A percentile compares a stretch with the other conserved stretches of the same genome.
phyloP scores from a whole-genome alignment of 2,329 filamentous ascomycete species.

The Fusarium kyushuense region DNA sequence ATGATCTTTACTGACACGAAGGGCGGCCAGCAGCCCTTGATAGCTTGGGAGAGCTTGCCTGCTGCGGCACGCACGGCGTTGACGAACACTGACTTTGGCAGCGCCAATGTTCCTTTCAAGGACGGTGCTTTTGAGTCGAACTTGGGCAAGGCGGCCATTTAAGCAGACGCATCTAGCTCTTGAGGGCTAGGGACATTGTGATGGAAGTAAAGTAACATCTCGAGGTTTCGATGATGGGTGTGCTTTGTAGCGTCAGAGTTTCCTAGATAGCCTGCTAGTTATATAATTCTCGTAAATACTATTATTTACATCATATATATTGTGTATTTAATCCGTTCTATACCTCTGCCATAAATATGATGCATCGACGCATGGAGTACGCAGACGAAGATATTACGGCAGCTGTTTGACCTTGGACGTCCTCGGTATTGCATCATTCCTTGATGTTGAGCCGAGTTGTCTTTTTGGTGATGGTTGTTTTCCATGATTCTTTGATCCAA shows the following conservation, averaged over 20 bases:
- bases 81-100: slow-evolving; percentile 56
- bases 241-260: background rate
- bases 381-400: background rate
- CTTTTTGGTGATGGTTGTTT: slow-evolving; percentile 12
- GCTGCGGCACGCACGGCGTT: slow-evolving; percentile 54
- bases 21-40: slow-evolving; percentile 57
- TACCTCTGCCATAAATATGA: background rate
- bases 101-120: slow-evolving; percentile 59
- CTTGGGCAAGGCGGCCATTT: slow-evolving; percentile 38
- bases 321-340: background rate
- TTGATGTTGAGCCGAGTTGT: slow-evolving; percentile 1
- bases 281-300: background rate
- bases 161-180: background rate
- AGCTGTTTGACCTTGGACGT: background rate
- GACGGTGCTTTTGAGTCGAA: slow-evolving; percentile 46
- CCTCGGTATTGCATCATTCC: slow-evolving; percentile 7
- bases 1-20: slow-evolving; percentile 52
- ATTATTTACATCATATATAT: background rate
- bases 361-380: background rate
- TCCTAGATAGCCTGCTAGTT: background rate
- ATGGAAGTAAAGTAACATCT: background rate
- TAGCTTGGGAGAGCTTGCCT: slow-evolving; percentile 59
- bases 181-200: background rate
- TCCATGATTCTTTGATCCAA: slow-evolving; percentile 15
- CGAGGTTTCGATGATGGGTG: background rate